These are phyloP conservation scores for Leccinum laetum DNA, from an alignment of 1,284 basidiomycete species.

Conservation along the genomic window DNA sequence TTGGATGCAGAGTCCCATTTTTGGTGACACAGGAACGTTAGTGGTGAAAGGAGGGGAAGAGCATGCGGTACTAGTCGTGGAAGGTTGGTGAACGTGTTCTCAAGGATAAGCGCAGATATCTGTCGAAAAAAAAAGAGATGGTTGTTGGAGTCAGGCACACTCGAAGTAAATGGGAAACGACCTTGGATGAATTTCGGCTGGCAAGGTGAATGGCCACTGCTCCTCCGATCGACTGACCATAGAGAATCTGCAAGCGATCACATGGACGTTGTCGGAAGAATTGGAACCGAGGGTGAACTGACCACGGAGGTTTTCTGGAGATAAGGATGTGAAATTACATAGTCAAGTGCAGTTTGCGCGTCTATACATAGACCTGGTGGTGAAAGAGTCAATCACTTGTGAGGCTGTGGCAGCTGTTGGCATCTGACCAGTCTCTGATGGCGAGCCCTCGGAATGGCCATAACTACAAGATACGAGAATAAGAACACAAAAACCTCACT, in stretches of 20 bases:
- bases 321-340: conserved; percentile 66
- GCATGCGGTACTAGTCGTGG: conserved; percentile 80
- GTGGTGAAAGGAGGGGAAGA: conserved; percentile 75
- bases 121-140: conserved; percentile 26
- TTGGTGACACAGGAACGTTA: conserved; percentile 86
- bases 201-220: conserved; percentile 92
- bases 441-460: conserved; percentile 79
- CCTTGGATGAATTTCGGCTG: conserved; percentile 73
- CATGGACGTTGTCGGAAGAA: conserved; percentile 1
- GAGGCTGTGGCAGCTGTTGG: neutral
- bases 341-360: conserved; percentile 80
- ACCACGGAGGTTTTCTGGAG: conserved; percentile 73
- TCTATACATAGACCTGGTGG: conserved; percentile 73
- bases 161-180: conserved; percentile 29
- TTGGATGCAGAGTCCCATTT: conserved; percentile 86
- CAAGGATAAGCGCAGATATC: conserved; percentile 83
- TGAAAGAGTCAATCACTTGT: neutral
- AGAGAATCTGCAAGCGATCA: conserved; percentile 58
- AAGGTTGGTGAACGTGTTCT: conserved; percentile 91
- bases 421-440: conserved; percentile 75
- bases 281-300: conserved; percentile 15
- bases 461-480: conserved; percentile 51
- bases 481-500: neutral
- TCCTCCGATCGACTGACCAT: conserved; percentile 97
- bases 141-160: neutral